A percentile compares a stretch with the other conserved stretches of the same genome.
phyloP scores from a whole-genome alignment of 163 green algal genomes.

The Scenedesmus sp. region DNA sequence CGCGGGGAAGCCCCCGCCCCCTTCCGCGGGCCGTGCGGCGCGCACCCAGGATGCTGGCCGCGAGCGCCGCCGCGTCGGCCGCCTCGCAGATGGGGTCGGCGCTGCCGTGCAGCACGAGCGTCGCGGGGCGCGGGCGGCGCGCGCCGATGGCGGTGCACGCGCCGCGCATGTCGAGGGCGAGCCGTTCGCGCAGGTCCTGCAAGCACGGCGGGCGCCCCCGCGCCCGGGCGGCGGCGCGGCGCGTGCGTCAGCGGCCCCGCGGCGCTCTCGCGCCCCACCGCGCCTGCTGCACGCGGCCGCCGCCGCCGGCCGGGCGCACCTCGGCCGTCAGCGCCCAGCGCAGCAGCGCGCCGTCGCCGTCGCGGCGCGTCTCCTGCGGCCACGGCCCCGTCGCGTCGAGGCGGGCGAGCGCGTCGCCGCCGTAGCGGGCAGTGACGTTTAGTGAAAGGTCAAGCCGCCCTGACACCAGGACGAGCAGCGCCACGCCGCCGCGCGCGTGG shows the following conservation, averaged over 20 bases:
- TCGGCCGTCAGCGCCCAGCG: slow-evolving; percentile 22
- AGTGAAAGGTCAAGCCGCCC: slow-evolving; percentile 23
- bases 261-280: too few species aligned
- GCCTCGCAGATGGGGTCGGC: slow-evolving; percentile 27
- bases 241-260: too few species aligned
- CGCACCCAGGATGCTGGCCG: background rate
- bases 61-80: slow-evolving; percentile 6
- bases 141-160: slow-evolving; percentile 17
- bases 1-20: background rate
- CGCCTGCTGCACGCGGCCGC: too few species aligned
- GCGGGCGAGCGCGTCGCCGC: slow-evolving; percentile 22
- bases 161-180: slow-evolving; percentile 11
- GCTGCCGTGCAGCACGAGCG: slow-evolving; percentile 31
- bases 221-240: too few species aligned
- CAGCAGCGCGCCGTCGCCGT: background rate
- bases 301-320: background rate
- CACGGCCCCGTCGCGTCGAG: slow-evolving; percentile 1
- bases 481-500: background rate
- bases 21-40: background rate
- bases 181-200: slow-evolving; percentile 27
- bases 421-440: slow-evolving; percentile 30
- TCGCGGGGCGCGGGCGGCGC: background rate
- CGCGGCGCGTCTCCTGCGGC: slow-evolving; percentile 12
- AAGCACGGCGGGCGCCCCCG: background rate
- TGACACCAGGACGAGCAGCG: slow-evolving; percentile 31